Percentiles rank a stretch among this genome's conserved stretches.
Conservation (phyloP, 2,329 filamentous ascomycete genomes). For the Polytolypa hystricis region DNA sequence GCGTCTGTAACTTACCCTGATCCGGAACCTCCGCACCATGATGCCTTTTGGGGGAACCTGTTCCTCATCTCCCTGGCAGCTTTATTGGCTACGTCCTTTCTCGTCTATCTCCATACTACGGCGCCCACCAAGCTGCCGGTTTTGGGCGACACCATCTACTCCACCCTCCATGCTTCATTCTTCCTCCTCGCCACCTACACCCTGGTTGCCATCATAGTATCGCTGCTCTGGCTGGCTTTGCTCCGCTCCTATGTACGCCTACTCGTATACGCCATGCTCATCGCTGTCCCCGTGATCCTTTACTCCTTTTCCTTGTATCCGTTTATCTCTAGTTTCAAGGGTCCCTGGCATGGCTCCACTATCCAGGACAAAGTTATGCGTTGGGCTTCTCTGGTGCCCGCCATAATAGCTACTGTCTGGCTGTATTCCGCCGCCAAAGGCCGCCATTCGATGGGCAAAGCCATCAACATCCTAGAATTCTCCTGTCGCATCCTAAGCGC, state of each 20-base stretch:
- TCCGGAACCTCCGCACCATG: conserved; percentile 65
- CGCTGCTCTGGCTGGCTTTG: conserved; percentile 79
- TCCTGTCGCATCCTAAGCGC: conserved; percentile 76
- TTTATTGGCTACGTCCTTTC: conserved; percentile 75
- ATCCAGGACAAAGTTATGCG: conserved; percentile 86
- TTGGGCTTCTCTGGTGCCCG: conserved; percentile 70
- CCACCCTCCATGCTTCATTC: conserved; percentile 73
- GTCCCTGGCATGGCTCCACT: conserved; percentile 59
- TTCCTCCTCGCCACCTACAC: conserved; percentile 86
- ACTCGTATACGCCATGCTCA: conserved; percentile 67
- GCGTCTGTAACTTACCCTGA: conserved; percentile 48
- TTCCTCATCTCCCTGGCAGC: conserved; percentile 77
- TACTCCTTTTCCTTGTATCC: conserved; percentile 87
- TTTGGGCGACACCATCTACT: conserved; percentile 89
- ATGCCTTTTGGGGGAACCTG: conserved; percentile 83
- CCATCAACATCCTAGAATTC: conserved; percentile 84
- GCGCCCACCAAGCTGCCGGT: conserved; percentile 50
- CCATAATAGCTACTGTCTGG: conserved; percentile 64
- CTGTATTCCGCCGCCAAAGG: conserved; percentile 71
- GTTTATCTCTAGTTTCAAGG: conserved; percentile 79
- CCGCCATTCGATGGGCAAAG: conserved; percentile 67
- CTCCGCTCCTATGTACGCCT: conserved; percentile 77
- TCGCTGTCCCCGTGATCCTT: conserved; percentile 76
- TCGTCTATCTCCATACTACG: conserved; percentile 83
- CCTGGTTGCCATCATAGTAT: conserved; percentile 76